phyloP scores from a whole-genome alignment of 2,329 filamentous ascomycete species.

The Ophiostoma populinum region DNA sequence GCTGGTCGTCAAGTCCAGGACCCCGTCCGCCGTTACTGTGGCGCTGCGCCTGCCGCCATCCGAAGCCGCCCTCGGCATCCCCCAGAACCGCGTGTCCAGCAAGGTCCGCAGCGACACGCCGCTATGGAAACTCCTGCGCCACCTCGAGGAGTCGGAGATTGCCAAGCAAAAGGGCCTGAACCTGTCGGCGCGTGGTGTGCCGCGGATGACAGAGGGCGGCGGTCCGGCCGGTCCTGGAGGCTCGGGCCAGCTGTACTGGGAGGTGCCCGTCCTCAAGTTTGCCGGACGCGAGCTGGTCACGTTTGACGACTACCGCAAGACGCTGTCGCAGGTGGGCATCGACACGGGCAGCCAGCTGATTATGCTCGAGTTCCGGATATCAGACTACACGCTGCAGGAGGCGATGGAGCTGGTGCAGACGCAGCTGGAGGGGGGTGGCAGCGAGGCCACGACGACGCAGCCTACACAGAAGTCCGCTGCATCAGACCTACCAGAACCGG shows the following conservation, averaged over 20 bases:
- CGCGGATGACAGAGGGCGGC: constrained; percentile 30
- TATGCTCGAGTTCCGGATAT: constrained; percentile 58
- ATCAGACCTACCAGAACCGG: neutral
- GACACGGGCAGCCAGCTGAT: constrained; percentile 70
- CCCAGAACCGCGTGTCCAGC: constrained; percentile 54
- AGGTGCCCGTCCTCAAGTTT: constrained; percentile 69
- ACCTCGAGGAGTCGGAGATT: constrained; percentile 67
- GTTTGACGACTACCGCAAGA: constrained; percentile 76
- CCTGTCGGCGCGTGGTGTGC: constrained; percentile 68
- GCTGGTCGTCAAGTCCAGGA: constrained; percentile 72
- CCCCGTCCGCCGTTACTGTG: constrained; percentile 69
- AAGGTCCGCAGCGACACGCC: constrained; percentile 81
- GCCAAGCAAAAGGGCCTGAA: constrained; percentile 47
- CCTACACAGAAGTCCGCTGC: constrained; percentile 1
- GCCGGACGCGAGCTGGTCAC: constrained; percentile 64
- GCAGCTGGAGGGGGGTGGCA: constrained; percentile 45
- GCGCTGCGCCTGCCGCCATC: constrained; percentile 70
- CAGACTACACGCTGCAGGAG: constrained; percentile 63
- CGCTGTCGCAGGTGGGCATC: constrained; percentile 69
- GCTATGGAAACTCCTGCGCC: constrained; percentile 75
- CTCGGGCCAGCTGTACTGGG: constrained; percentile 70
- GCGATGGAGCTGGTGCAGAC: constrained; percentile 59
- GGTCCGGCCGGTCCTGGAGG: constrained; percentile 23
- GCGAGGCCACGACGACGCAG: constrained; percentile 19
- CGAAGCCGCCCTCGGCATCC: constrained; percentile 39